phyloP scores from a whole-genome alignment of 345 rosid species.

The Excoecaria cochinchinensis region DNA sequence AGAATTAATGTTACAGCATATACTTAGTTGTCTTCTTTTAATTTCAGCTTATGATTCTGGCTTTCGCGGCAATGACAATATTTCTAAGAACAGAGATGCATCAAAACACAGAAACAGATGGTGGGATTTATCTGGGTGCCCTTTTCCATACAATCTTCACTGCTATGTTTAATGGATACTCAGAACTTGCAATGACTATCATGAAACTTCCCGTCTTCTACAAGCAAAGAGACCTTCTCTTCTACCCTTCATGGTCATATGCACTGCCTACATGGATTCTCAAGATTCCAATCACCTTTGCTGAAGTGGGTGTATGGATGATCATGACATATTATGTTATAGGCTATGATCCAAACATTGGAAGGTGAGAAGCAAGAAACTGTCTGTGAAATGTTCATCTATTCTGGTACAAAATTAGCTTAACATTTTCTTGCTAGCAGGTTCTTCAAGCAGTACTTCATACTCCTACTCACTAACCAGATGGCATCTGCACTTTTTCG shows the following conservation, averaged over 20 bases:
- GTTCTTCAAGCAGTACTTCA: constrained; percentile 50
- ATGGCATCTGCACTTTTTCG: constrained; percentile 62
- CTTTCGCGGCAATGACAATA: constrained; percentile 58
- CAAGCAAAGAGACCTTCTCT: constrained; percentile 83
- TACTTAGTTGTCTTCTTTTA: not conserved
- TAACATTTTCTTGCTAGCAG: constrained; percentile 30
- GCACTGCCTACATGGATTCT: constrained; percentile 75
- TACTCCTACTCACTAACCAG: constrained; percentile 45
- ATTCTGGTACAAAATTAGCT: constrained; percentile 8
- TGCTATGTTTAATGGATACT: constrained; percentile 69
- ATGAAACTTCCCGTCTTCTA: constrained; percentile 78
- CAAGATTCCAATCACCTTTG: constrained; percentile 65
- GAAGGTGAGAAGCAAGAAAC: constrained; percentile 32
- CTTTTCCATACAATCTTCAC: constrained; percentile 49
- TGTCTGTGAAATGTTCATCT: not conserved
- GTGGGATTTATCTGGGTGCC: constrained; percentile 66
- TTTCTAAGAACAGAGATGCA: constrained; percentile 72
- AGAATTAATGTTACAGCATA: not conserved
- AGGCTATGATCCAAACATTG: constrained; percentile 51
- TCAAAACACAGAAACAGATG: constrained; percentile 52
- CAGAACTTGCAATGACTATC: constrained; percentile 75
- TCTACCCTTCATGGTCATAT: constrained; percentile 88
- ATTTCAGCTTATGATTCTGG: constrained; percentile 56
- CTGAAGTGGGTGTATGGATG: constrained; percentile 65
- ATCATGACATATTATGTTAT: constrained; percentile 49